phyloP scores from a whole-genome alignment of 2,329 filamentous ascomycete genomes.

The Beauveria bassiana region DNA sequence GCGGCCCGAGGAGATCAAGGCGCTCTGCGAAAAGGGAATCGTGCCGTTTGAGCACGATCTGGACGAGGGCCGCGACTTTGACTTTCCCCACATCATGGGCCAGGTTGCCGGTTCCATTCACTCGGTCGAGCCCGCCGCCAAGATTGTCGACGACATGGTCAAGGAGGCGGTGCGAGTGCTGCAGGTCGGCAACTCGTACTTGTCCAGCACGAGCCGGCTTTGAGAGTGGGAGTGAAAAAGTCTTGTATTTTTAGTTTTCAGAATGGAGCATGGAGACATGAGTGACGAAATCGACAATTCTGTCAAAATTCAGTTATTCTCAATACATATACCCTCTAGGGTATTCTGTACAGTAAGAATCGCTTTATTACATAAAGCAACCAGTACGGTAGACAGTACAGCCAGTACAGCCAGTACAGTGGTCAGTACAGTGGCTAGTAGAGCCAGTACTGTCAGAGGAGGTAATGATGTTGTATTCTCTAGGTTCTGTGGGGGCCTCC shows the following conservation, averaged over 20 bases:
- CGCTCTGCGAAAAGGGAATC: slow-evolving; percentile 67
- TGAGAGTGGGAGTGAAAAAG: slow-evolving; percentile 15
- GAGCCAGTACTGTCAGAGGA: too few relatives aligned
- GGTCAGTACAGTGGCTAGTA: too few relatives aligned
- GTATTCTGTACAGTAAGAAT: too few relatives aligned
- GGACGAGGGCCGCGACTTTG: slow-evolving; percentile 73
- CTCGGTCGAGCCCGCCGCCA: slow-evolving; percentile 69
- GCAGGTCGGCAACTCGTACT: slow-evolving; percentile 52
- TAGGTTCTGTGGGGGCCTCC: too few relatives aligned
- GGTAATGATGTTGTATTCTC: too few relatives aligned
- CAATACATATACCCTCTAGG: too few relatives aligned
- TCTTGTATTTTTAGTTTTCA: not conserved
- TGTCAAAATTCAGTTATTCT: too few relatives aligned
- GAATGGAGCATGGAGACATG: not conserved
- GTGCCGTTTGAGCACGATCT: slow-evolving; percentile 79
- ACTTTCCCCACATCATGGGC: slow-evolving; percentile 87
- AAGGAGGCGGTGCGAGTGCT: slow-evolving; percentile 63
- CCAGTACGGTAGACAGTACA: too few relatives aligned
- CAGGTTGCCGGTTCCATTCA: slow-evolving; percentile 76
- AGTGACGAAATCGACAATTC: too few relatives aligned
- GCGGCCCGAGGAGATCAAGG: slow-evolving; percentile 64
- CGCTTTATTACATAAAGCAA: too few relatives aligned
- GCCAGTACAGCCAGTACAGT: too few relatives aligned
- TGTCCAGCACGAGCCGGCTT: slow-evolving; percentile 40
- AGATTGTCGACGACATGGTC: slow-evolving; percentile 91